Evolutionary conservation across 2,329 filamentous ascomycete species (phyloP), one percentile per base, ranked within the genome.

Genomic region (Xylariomycetidae sp.): DNA sequence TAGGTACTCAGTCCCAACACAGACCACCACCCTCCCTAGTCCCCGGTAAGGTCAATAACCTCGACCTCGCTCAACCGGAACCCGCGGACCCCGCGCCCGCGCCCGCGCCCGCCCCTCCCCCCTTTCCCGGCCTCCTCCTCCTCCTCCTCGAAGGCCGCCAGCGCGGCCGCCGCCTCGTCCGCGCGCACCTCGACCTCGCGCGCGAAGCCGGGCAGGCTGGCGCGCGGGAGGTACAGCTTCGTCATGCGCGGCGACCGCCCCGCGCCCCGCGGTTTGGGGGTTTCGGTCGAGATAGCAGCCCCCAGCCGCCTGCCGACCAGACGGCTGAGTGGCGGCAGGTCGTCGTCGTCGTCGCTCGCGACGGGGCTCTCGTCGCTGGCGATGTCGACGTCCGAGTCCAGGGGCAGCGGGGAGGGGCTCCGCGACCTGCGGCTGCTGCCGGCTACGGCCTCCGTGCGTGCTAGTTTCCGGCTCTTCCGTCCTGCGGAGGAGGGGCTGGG

Each of bases 141-240:
- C 17, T 35, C n/a, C 13, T 34, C 32, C 22, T 31, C 25, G 12
- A 18, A 32, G 13, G 19, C 19, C 32, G 33, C 29, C 13, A 37
- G 29, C 7, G 49, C 20, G 5, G 35, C 43, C 12, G 50, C 50
- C 2, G 46, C 55, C 18, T 58, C 51, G 15, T 53, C 53, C 12
- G 40, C 44, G 26, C 34, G 39, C 22, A 57, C 42, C 12, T 59
- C 55, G 13, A 58, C 25, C 31, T 58, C 63, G 17, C 52, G 47
- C 40, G 64, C 61, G 47, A 64, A 68, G 3, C 65, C 65, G 5
- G 48, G 47, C 10, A 49, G 48, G 27, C 59, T 61, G 17, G 48
- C 48, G 25, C 56, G 56, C 10, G 64, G 60, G 22, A 63, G 43
- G 38, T 63, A 54, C 10, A 65, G 39, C 38, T 59, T 67, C 40